Percentiles rank a stretch among this genome's conserved stretches.
phyloP scores from a whole-genome alignment of 352 stramenopile species.

The Globisporangium nodosum region DNA sequence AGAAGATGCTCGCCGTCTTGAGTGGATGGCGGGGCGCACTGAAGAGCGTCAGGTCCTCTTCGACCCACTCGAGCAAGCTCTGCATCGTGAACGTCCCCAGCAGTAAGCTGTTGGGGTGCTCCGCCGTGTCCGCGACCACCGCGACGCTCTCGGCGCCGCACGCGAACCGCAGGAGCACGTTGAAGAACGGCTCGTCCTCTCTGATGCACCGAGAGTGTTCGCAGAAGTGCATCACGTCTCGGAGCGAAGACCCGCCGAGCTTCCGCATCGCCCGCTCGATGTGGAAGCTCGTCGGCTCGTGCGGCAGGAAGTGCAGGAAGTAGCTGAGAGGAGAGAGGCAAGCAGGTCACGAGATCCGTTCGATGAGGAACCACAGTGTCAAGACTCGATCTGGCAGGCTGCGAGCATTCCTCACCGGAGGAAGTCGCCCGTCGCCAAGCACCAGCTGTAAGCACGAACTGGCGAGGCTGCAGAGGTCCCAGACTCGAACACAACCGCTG shows the following conservation, averaged over 20 bases:
- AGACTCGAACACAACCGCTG: slow-evolving; percentile 20
- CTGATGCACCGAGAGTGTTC: slow-evolving; percentile 26
- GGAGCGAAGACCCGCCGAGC: slow-evolving; percentile 26
- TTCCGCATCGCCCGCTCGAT: slow-evolving; percentile 30
- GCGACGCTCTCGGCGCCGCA: slow-evolving; percentile 33
- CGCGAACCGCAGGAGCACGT: slow-evolving; percentile 42
- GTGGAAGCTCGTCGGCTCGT: slow-evolving; percentile 33
- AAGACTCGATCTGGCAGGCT: not conserved
- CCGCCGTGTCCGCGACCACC: slow-evolving; percentile 26
- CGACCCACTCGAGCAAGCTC: slow-evolving; percentile 47
- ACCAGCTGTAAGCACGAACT: slow-evolving; percentile 16
- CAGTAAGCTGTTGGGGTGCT: slow-evolving; percentile 16
- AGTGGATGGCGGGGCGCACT: slow-evolving; percentile 22
- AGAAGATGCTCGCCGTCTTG: no score
- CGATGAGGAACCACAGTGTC: not conserved
- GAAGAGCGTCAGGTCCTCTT: slow-evolving; percentile 48
- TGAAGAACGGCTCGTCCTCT: slow-evolving; percentile 53
- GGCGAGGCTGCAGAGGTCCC: slow-evolving; percentile 1
- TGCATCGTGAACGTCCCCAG: slow-evolving; percentile 36
- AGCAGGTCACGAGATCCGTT: not conserved
- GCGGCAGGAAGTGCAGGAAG: slow-evolving; percentile 26
- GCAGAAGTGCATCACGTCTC: slow-evolving; percentile 26
- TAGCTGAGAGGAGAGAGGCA: slow-evolving; percentile 13
- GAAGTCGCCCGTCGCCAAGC: slow-evolving; percentile 36
- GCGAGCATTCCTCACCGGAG: slow-evolving; percentile 19